phyloP scores from a whole-genome alignment of 2,329 filamentous ascomycete genomes.

The Colletotrichum spaethianum region DNA sequence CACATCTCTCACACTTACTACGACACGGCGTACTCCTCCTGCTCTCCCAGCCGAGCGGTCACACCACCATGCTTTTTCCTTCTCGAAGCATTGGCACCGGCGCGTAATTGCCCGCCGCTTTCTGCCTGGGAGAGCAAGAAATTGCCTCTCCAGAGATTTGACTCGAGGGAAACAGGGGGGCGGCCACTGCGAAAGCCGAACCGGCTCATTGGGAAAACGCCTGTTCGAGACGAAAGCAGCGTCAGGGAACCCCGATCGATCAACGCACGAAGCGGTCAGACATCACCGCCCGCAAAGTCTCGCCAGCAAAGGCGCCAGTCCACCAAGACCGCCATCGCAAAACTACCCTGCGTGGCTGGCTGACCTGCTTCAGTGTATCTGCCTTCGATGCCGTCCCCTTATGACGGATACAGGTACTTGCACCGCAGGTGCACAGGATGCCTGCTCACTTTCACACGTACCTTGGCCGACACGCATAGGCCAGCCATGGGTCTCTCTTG shows the following conservation, averaged over 20 bases:
- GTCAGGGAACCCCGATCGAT: neutral
- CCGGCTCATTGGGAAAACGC: slow-evolving; percentile 18
- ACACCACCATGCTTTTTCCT: slow-evolving; percentile 33
- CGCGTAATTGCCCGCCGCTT: neutral
- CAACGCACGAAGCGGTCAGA: slow-evolving; percentile 28
- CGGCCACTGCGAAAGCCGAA: slow-evolving; percentile 9
- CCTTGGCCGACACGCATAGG: neutral
- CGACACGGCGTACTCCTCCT: neutral
- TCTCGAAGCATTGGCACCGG: slow-evolving; percentile 31
- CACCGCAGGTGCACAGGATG: neutral
- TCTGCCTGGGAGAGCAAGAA: neutral
- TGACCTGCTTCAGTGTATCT: neutral
- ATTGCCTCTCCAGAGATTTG: slow-evolving; percentile 9
- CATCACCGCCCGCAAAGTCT: slow-evolving; percentile 15
- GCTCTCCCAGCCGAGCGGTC: slow-evolving; percentile 17
- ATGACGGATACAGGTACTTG: neutral
- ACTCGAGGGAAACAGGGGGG: slow-evolving; percentile 8
- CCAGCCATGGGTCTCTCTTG: neutral
- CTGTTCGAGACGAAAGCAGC: slow-evolving; percentile 21
- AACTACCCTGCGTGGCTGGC: neutral
- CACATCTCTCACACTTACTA: neutral
- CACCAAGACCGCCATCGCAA: neutral
- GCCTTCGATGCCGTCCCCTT: neutral
- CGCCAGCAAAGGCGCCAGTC: neutral
- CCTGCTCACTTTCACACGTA: neutral